phyloP scores from a whole-genome alignment of 495 filamentous ascomycete species.

The Pseudomonodictys pantanalensis region DNA sequence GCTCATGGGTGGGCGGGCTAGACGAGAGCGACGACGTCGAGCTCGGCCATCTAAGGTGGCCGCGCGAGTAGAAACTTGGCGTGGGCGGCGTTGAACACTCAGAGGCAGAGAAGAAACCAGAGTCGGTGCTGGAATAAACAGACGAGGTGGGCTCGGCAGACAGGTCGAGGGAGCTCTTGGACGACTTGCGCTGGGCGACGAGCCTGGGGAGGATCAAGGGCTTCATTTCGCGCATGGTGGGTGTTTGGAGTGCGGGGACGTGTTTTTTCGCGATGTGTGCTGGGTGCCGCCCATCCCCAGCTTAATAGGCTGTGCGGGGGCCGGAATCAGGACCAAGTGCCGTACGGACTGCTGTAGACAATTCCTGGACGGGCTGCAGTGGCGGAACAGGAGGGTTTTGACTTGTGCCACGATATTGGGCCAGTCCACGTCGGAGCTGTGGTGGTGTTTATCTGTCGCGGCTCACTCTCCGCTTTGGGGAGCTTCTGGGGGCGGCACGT shows the following conservation, averaged over 20 bases:
- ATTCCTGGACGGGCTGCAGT: conserved; percentile 21
- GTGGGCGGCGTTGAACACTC: conserved; percentile 59
- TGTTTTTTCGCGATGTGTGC: conserved; percentile 26
- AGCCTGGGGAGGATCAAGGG: conserved; percentile 29
- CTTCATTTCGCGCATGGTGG: conserved; percentile 32
- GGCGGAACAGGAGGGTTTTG: conserved; percentile 32
- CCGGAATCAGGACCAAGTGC: neutral
- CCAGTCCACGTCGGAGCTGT: conserved; percentile 34
- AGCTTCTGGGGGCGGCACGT: conserved; percentile 25
- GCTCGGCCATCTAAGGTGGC: conserved; percentile 58
- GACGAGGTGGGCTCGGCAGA: conserved; percentile 19
- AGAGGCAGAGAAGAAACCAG: conserved; percentile 52
- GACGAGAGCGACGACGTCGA: conserved; percentile 62
- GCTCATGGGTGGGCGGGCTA: no score
- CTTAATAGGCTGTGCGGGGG: conserved; percentile 26
- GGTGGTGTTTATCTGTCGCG: conserved; percentile 26
- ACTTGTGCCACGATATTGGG: conserved; percentile 33
- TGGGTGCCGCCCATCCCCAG: conserved; percentile 34
- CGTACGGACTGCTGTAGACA: conserved; percentile 13
- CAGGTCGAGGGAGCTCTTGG: conserved; percentile 30
- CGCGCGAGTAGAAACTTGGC: conserved; percentile 57
- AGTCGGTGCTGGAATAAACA: conserved; percentile 27
- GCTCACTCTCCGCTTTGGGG: conserved; percentile 3
- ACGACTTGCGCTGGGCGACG: conserved; percentile 30
- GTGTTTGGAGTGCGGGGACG: conserved; percentile 4